These are phyloP conservation scores for Calonectria hongkongensis DNA, from an alignment of 2,329 filamentous ascomycete genomes.

Conservation along the genomic window DNA sequence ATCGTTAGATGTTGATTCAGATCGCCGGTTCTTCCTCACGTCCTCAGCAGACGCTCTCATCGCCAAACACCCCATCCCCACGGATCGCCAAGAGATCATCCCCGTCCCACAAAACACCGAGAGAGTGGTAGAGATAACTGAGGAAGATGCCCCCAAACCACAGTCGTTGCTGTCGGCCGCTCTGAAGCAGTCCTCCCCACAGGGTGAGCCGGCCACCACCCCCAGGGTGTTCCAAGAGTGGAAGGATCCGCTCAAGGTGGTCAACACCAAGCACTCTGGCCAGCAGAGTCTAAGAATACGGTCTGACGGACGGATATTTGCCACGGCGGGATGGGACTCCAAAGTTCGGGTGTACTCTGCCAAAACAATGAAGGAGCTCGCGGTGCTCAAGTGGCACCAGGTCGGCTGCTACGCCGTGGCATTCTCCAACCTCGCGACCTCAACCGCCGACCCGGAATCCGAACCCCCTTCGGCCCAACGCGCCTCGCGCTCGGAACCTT, in stretches of 20 bases:
- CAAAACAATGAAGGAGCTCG: slow-evolving; percentile 89
- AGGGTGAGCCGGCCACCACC: neutral
- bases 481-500: neutral
- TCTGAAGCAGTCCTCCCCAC: slow-evolving; percentile 35
- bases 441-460: slow-evolving; percentile 25
- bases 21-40: slow-evolving; percentile 79
- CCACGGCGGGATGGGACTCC: slow-evolving; percentile 94
- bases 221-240: slow-evolving; percentile 55
- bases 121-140: slow-evolving; percentile 53
- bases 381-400: slow-evolving; percentile 95
- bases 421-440: slow-evolving; percentile 73
- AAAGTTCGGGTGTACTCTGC: slow-evolving; percentile 87
- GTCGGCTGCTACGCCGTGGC: slow-evolving; percentile 89
- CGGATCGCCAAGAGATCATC: slow-evolving; percentile 51
- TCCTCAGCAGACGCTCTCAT: slow-evolving; percentile 89
- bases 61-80: slow-evolving; percentile 82
- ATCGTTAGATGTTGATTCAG: slow-evolving; percentile 77
- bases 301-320: slow-evolving; percentile 87
- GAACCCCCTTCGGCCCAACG: slow-evolving; percentile 45
- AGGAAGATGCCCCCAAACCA: slow-evolving; percentile 38
- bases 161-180: slow-evolving; percentile 54
- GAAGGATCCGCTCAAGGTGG: slow-evolving; percentile 73
- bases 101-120: slow-evolving; percentile 46
- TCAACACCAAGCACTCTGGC: slow-evolving; percentile 91
- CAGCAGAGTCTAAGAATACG: slow-evolving; percentile 88